Evolutionary conservation across 2,329 filamentous ascomycete genomes (phyloP).

Genomic region (Paecilomyces sp.): DNA sequence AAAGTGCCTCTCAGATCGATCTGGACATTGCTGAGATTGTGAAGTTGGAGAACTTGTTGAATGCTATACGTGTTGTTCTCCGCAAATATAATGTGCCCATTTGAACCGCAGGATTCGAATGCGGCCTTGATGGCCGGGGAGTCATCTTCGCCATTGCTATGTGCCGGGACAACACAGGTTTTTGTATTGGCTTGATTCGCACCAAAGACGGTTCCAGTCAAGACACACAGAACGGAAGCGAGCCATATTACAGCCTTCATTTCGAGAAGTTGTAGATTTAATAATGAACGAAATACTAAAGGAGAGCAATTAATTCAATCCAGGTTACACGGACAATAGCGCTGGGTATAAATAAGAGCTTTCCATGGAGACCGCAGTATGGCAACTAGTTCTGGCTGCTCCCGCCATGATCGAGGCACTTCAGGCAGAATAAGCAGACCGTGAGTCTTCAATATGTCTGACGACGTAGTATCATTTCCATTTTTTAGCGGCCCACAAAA

Average conservation of each 20-base stretch:
- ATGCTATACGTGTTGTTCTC: not conserved
- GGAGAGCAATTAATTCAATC: not conserved
- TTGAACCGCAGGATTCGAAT: not conserved
- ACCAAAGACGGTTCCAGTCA: not conserved
- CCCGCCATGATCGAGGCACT: not conserved
- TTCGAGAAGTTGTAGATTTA: not conserved
- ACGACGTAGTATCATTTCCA: not conserved
- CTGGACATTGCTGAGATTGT: not conserved
- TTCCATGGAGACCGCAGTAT: not conserved
- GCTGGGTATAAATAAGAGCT: too few species aligned
- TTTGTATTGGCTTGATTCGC: not conserved
- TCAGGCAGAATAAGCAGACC: not conserved
- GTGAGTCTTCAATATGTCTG: not conserved
- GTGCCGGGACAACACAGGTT: not conserved
- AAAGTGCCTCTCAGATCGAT: not conserved
- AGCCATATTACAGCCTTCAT: not conserved
- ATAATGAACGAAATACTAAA: not conserved
- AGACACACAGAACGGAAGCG: not conserved
- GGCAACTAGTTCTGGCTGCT: not conserved
- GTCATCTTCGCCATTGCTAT: not conserved
- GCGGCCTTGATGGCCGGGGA: not conserved
- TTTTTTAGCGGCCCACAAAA: not conserved
- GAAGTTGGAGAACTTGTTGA: not conserved
- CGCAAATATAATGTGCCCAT: not conserved
- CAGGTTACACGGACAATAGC: too few species aligned